Evolutionary conservation across 140 eudicot genomes (phyloP).

Genomic region (Oenanthe javanica): DNA sequence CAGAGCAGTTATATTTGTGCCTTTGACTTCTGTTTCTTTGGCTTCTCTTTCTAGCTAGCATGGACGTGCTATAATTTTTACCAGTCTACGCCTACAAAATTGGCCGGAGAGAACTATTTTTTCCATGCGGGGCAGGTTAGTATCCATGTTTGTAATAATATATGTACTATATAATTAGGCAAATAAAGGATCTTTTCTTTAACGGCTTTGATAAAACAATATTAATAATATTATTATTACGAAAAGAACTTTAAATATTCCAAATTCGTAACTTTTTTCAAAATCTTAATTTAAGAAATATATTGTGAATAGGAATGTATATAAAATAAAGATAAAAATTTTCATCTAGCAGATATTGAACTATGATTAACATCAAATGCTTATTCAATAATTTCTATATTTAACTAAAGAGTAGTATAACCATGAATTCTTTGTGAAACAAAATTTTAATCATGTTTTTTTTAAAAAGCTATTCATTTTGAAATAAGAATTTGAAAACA

Average conservation of each 20-base stretch:
- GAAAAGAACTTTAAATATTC: not conserved
- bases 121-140: constrained; percentile 88
- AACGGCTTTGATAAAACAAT: not conserved
- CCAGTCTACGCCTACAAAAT: constrained; percentile 92
- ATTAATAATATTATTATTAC: not conserved
- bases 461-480: too few species aligned
- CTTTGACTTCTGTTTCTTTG: constrained; percentile 15
- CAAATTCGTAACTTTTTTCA: not conserved
- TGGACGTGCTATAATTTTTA: constrained; percentile 98
- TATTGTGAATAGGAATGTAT: not conserved
- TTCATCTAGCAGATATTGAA: not conserved
- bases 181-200: not conserved
- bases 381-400: not conserved
- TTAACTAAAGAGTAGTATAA: not conserved
- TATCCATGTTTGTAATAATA: not conserved
- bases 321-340: not conserved
- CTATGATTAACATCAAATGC: too few species aligned
- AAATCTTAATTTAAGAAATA: not conserved
- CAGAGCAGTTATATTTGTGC: not conserved
- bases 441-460: too few species aligned
- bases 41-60: constrained; percentile 61
- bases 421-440: too few species aligned
- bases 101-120: constrained; percentile 96
- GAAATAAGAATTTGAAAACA: too few species aligned
- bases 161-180: not conserved